Evolutionary conservation across 1,139 yeast genomes (phyloP).

Genomic region (Suhomyces bribrorum): DNA sequence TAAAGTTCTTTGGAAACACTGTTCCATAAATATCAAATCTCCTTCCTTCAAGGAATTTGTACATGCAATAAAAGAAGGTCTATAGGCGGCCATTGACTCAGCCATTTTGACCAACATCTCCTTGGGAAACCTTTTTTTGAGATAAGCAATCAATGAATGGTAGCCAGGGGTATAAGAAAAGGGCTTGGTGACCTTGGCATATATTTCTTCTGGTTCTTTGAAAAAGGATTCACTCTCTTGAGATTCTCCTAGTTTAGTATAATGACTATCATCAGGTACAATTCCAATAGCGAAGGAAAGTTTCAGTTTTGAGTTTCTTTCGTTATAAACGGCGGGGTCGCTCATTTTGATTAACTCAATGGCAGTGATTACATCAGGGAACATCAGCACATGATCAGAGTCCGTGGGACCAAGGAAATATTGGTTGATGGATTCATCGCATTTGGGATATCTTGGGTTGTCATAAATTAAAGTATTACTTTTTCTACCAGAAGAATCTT

Average conservation of each 20-base stretch:
- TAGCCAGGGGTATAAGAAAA: conserved; percentile 90
- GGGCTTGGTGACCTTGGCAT: conserved; percentile 70
- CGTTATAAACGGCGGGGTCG: conserved; percentile 45
- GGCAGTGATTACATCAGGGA: conserved; percentile 57
- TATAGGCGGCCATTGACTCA: conserved; percentile 81
- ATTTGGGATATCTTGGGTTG: conserved; percentile 19
- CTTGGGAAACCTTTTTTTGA: conserved; percentile 68
- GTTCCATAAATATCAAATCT: conserved; percentile 92
- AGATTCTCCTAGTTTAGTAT: conserved; percentile 24
- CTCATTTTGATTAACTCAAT: conserved; percentile 44
- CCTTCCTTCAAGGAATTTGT: conserved; percentile 86
- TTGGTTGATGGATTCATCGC: conserved; percentile 58
- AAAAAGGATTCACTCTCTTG: conserved; percentile 29
- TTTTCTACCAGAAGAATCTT: conserved; percentile 3
- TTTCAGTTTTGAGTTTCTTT: conserved; percentile 44
- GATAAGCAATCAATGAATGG: conserved; percentile 74
- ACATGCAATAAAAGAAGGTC: conserved; percentile 92
- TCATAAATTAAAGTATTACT: conserved; percentile 10
- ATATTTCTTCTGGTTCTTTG: conserved; percentile 77
- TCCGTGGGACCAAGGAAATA: conserved; percentile 56
- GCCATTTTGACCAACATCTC: conserved; percentile 80
- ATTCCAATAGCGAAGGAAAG: conserved; percentile 59
- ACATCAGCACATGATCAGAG: conserved; percentile 35
- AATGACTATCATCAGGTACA: conserved; percentile 39
- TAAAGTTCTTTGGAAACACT: conserved; percentile 89